Conservation (phyloP, 2,329 filamentous ascomycete genomes). For the Aspergillus novofumigatus region DNA sequence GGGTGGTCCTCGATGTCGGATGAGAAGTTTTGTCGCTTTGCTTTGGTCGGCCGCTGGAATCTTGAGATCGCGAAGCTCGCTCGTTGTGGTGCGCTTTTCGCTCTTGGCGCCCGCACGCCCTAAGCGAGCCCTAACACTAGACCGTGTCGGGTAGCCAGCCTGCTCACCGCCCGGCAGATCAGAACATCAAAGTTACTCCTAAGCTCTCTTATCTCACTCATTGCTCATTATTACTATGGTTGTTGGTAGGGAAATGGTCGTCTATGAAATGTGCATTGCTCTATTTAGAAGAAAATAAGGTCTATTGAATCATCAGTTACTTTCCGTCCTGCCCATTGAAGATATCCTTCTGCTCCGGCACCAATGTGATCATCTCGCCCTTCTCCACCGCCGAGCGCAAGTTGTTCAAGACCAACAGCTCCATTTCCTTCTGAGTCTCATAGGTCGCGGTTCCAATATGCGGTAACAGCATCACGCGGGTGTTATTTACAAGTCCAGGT, state of each 20-base stretch:
- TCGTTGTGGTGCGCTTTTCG: slow-evolving; percentile 38
- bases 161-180: slow-evolving; percentile 18
- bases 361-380: slow-evolving; percentile 56
- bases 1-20: slow-evolving; percentile 40
- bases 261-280: not conserved
- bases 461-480: slow-evolving; percentile 51
- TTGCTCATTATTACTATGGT: not conserved
- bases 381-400: slow-evolving; percentile 54
- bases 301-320: not conserved
- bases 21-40: slow-evolving; percentile 37
- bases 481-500: slow-evolving; percentile 43
- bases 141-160: slow-evolving; percentile 11
- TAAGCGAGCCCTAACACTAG: slow-evolving; percentile 43
- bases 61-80: slow-evolving; percentile 26
- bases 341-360: slow-evolving; percentile 55
- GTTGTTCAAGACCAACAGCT: slow-evolving; percentile 56
- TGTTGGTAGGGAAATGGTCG: not conserved
- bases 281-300: not conserved
- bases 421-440: slow-evolving; percentile 61
- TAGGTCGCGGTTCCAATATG: slow-evolving; percentile 59
- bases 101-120: slow-evolving; percentile 34
- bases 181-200: not conserved
- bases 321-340: not conserved
- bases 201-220: not conserved
- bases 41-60: slow-evolving; percentile 31